Conservation (phyloP, 768 basidiomycete genomes). For the Tylopilus vinaceipallidus region DNA sequence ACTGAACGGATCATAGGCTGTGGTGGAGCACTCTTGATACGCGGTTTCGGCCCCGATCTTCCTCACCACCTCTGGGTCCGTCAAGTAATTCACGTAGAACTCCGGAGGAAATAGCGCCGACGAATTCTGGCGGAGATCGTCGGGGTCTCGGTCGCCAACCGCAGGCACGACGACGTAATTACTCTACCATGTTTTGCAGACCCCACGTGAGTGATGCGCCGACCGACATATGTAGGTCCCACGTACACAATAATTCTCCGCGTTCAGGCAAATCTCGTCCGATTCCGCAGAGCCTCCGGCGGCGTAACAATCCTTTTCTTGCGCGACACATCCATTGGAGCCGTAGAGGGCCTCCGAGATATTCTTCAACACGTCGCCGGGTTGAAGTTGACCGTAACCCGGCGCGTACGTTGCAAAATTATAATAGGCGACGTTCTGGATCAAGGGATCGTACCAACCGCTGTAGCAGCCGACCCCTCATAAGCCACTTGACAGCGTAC, state of each 20-base stretch:
- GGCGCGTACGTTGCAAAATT: conserved; percentile 61
- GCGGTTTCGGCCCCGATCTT: conserved; percentile 51
- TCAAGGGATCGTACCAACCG: conserved; percentile 64
- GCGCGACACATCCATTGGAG: conserved; percentile 50
- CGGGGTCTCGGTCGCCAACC: conserved; percentile 48
- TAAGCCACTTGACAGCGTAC: background rate
- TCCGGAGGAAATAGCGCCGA: conserved; percentile 55
- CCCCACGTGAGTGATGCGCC: background rate
- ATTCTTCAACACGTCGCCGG: conserved; percentile 40
- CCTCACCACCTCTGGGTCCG: conserved; percentile 32
- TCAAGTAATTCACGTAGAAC: conserved; percentile 50
- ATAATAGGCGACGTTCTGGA: conserved; percentile 61
- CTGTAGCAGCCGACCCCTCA: conserved; percentile 30
- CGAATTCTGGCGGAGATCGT: conserved; percentile 59
- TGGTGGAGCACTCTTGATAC: conserved; percentile 50
- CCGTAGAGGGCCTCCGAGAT: conserved; percentile 51
- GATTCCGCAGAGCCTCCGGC: conserved; percentile 48
- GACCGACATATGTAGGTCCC: background rate
- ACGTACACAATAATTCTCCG: conserved; percentile 58
- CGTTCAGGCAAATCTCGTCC: conserved; percentile 46
- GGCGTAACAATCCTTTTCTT: conserved; percentile 54
- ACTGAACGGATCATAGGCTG: conserved; percentile 41
- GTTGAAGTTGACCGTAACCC: conserved; percentile 63
- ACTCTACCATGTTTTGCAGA: conserved; percentile 32
- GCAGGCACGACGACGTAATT: conserved; percentile 50